Percentiles rank a stretch among this genome's conserved stretches.
Evolutionary conservation across 2,329 filamentous ascomycete genomes (phyloP).

Genomic region (Biscogniauxia marginata): DNA sequence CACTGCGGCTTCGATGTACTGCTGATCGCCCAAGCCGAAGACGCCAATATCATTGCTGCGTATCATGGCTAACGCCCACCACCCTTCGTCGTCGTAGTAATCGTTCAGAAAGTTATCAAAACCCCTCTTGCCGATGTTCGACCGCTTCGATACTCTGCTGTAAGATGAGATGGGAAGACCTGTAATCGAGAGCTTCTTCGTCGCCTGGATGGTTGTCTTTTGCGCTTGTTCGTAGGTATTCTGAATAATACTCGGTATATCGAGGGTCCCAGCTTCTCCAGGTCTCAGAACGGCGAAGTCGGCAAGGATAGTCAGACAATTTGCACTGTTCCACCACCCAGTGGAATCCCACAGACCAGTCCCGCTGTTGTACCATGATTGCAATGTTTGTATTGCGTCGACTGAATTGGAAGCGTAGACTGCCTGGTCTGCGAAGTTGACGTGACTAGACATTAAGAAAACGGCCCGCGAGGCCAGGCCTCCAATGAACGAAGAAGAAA

Average conservation of each 20-base stretch:
- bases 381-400: conserved; percentile 37
- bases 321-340: conserved; percentile 64
- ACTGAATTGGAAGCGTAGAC: conserved; percentile 28
- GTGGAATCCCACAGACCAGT: conserved; percentile 56
- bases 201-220: conserved; percentile 27
- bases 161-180: conserved; percentile 31
- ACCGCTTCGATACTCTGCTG: conserved; percentile 20
- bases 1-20: conserved; percentile 51
- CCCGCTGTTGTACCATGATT: conserved; percentile 51
- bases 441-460: conserved; percentile 32
- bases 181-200: conserved; percentile 20
- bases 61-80: conserved; percentile 61
- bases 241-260: conserved; percentile 30
- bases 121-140: conserved; percentile 30
- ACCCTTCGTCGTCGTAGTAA: conserved; percentile 61
- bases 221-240: conserved; percentile 33
- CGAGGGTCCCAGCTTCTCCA: conserved; percentile 11
- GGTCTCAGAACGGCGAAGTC: conserved; percentile 34
- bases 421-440: conserved; percentile 18
- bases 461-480: conserved; percentile 30
- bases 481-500: conserved; percentile 29
- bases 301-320: conserved; percentile 54
- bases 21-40: conserved; percentile 36
- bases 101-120: conserved; percentile 51
- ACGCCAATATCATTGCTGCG: conserved; percentile 48